These are phyloP conservation scores for Linum trigynum DNA, from an alignment of 345 rosid genomes.

Conservation along the genomic window DNA sequence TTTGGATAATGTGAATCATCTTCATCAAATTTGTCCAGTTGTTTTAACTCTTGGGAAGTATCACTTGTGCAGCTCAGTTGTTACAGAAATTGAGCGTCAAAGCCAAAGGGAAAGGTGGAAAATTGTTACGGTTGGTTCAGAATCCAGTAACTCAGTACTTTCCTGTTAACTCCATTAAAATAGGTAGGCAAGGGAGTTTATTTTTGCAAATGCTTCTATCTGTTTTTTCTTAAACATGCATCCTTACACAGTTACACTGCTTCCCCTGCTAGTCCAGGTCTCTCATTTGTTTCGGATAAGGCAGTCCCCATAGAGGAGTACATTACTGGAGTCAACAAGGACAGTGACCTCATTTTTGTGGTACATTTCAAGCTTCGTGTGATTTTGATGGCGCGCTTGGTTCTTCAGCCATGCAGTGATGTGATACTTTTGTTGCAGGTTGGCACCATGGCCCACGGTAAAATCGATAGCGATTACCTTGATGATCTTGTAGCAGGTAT, in stretches of 20 bases:
- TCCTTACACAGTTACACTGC: background rate
- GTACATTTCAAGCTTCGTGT: background rate
- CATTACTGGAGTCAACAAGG: background rate
- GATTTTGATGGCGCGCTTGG: background rate
- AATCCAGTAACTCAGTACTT: background rate
- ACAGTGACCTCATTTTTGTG: slow-evolving; percentile 2
- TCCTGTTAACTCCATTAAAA: background rate
- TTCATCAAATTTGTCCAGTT: background rate
- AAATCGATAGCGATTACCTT: slow-evolving; percentile 22
- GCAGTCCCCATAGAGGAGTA: background rate
- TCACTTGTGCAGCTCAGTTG: background rate
- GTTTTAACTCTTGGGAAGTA: background rate
- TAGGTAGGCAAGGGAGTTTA: background rate
- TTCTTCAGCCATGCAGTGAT: background rate
- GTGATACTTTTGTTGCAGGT: slow-evolving; percentile 32
- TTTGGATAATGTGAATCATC: background rate
- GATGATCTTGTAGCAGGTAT: slow-evolving; percentile 24
- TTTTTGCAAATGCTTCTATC: background rate
- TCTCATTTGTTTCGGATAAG: background rate
- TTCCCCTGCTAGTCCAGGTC: background rate
- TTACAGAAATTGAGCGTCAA: slow-evolving; percentile 2
- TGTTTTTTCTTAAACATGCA: background rate
- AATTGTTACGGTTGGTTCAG: background rate
- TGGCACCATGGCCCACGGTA: slow-evolving; percentile 91
- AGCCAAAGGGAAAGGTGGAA: background rate